These are phyloP conservation scores for Kwoniella newhampshirensis DNA, from an alignment of 768 basidiomycete species.

Conservation along the genomic window DNA sequence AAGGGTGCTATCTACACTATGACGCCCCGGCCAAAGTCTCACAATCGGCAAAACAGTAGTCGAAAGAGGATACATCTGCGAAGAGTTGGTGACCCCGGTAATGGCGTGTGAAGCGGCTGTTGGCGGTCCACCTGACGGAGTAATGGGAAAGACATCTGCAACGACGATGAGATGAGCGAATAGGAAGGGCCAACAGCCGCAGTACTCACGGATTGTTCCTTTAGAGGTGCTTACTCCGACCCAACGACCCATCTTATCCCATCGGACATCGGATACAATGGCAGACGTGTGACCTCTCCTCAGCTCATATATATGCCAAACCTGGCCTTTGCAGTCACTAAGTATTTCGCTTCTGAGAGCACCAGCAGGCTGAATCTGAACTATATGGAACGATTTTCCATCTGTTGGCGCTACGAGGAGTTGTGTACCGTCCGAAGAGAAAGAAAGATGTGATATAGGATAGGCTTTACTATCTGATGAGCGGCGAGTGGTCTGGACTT, in stretches of 20 bases:
- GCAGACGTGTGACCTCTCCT: conserved; percentile 71
- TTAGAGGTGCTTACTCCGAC: conserved; percentile 63
- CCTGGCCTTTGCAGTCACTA: conserved; percentile 25
- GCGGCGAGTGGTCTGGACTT: conserved; percentile 3
- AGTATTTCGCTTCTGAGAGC: not conserved
- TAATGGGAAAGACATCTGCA: conserved; percentile 70
- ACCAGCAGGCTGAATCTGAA: conserved; percentile 35
- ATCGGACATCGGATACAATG: conserved; percentile 61
- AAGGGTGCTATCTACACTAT: conserved; percentile 42
- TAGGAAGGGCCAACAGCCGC: no score
- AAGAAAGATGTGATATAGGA: conserved; percentile 27
- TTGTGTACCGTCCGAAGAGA: conserved; percentile 35
- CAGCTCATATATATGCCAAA: conserved; percentile 67
- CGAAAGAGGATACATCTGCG: conserved; percentile 59
- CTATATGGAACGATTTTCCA: conserved; percentile 37
- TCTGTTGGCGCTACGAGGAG: conserved; percentile 36
- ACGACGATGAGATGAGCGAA: conserved; percentile 23
- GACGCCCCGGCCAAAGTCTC: conserved; percentile 54
- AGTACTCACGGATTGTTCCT: conserved; percentile 55
- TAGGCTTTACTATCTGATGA: not conserved
- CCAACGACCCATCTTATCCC: conserved; percentile 67
- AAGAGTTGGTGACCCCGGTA: conserved; percentile 60
- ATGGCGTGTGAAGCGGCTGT: conserved; percentile 58
- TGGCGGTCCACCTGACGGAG: conserved; percentile 71
- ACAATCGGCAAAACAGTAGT: conserved; percentile 63